These are phyloP conservation scores for Dictyostelium discoideum DNA, from an alignment of 78 protist genomes.

Conservation along the genomic window dicty_2.7 NC_007089.4:2561501-2562000, in stretches of 20 bases:
- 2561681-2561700: not conserved
- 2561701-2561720: slow-evolving; percentile 11
- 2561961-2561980: slow-evolving; percentile 52
- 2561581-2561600: slow-evolving; percentile 9
- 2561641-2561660: slow-evolving; percentile 61
- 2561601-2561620: not conserved
- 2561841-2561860: slow-evolving; percentile 69
- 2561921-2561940: slow-evolving; percentile 44
- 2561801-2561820: slow-evolving; percentile 19
- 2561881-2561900: slow-evolving; percentile 5
- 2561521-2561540: slow-evolving; percentile 49
- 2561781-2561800: slow-evolving; percentile 54
- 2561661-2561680: slow-evolving; percentile 64
- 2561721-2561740: slow-evolving; percentile 15
- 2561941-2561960: slow-evolving; percentile 35
- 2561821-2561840: slow-evolving; percentile 61
- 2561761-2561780: slow-evolving; percentile 34
- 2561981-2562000: slow-evolving; percentile 26
- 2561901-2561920: slow-evolving; percentile 43
- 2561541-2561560: slow-evolving; percentile 46
- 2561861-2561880: slow-evolving; percentile 34
- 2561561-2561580: slow-evolving; percentile 9
- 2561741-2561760: slow-evolving; percentile 19
- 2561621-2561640: slow-evolving; percentile 35
- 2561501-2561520: slow-evolving; percentile 28